These are phyloP conservation scores for Ochetophila trinervis DNA, from an alignment of 306 rosid species.

Conservation along the genomic window DNA sequence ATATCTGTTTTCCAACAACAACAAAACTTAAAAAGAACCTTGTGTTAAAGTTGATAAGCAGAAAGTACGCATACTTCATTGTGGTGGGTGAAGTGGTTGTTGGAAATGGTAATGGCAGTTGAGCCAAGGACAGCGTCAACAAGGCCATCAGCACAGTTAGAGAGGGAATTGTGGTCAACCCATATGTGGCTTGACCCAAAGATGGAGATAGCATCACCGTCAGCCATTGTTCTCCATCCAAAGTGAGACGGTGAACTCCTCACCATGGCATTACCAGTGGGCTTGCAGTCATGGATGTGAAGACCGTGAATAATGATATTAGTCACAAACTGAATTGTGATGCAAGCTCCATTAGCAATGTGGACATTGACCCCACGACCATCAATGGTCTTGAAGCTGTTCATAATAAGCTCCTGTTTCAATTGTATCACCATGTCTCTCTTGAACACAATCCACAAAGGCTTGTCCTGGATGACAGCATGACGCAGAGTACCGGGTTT, in stretches of 20 bases:
- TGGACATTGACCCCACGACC: slow-evolving; percentile 90
- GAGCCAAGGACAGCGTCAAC: slow-evolving; percentile 98
- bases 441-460: slow-evolving; percentile 96
- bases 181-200: slow-evolving; percentile 93
- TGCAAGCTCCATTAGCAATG: slow-evolving; percentile 88
- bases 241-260: slow-evolving; percentile 84
- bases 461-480: slow-evolving; percentile 80
- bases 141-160: slow-evolving; percentile 95
- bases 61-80: slow-evolving; percentile 60
- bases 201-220: slow-evolving; percentile 89
- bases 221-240: slow-evolving; percentile 99
- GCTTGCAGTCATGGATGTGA: slow-evolving; percentile 88
- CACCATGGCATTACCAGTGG: slow-evolving; percentile 97
- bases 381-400: slow-evolving; percentile 95
- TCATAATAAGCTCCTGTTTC: slow-evolving; percentile 89
- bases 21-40: neutral
- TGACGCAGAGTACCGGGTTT: slow-evolving; percentile 85
- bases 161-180: slow-evolving; percentile 93
- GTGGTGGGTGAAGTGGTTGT: slow-evolving; percentile 98
- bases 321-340: slow-evolving; percentile 84
- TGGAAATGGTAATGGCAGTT: slow-evolving; percentile 85
- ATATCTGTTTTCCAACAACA: slow-evolving; percentile 3
- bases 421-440: slow-evolving; percentile 92
- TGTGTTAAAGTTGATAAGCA: neutral
- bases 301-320: slow-evolving; percentile 85